Evolutionary conservation across 768 basidiomycete genomes (phyloP), one percentile per base, ranked within the genome.

Genomic region (Paxillus involutus): DNA sequence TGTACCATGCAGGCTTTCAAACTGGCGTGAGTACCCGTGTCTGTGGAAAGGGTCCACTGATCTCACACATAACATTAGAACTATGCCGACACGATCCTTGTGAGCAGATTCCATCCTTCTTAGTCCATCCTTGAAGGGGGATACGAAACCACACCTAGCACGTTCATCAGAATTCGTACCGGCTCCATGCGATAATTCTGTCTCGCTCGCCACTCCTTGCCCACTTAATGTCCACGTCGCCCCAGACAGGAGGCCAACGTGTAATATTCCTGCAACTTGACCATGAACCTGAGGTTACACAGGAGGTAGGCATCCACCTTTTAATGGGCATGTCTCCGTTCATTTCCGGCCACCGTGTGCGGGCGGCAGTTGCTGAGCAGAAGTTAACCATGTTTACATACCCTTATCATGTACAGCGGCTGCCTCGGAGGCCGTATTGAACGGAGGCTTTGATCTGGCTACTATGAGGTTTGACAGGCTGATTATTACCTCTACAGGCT

Each of bases 201-300:
- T 90, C 91, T 56, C 86, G 88, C 49, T 94, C 92, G 32, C 92
- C 94, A 36, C 90, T 84, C 72, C 82, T 95, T 64, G 89, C 88
- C 39, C 91, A 93, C 69, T 78, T 92, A 60, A 91, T 96, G 86
- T 88, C 86, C 51, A 89, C 88, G 46, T 85, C 87, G 33, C 85
- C 86, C 24, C 85, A 84, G 70, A 74, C 77, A 36, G 77, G 78
- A 55, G 85, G 80, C 13, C 84, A 85, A 62, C 81, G 85, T 59
- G 76, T 82, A 51, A 82, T 94, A 62, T 87, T 86, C 66, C 82
- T 93, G 51, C 81, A 84, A 58, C 75, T 94, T 56, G 85, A 88
- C 62, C 81, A 83, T 56, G 88, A 92, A 61, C 89, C 88, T 46
- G 86, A 90, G 71, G 84, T 94, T 52, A 91, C 88, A 14, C 83